phyloP scores from a whole-genome alignment of 129 eudicot species.

The Ambrosia artemisiifolia region DNA sequence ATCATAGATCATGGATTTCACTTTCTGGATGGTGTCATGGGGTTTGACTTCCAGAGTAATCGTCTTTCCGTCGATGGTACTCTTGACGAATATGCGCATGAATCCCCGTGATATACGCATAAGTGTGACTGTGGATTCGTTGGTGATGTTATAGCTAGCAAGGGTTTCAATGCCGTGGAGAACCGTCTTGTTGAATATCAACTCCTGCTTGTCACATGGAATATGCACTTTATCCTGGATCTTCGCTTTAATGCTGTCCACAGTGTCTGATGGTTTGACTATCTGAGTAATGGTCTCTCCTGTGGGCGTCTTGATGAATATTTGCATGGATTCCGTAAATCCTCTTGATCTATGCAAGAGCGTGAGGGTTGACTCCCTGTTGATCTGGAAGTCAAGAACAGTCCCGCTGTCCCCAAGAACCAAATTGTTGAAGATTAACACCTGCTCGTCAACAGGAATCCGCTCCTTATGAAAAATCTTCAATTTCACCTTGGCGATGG shows the following conservation, averaged over 20 bases:
- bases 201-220: not conserved
- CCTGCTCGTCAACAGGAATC: not conserved
- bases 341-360: not conserved
- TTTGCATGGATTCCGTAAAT: not conserved
- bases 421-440: not conserved
- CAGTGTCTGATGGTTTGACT: not conserved
- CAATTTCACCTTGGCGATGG: no score
- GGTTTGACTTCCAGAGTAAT: not conserved
- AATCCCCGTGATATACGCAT: not conserved
- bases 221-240: not conserved
- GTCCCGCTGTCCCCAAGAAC: not conserved
- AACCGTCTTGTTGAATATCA: not conserved
- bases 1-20: not conserved
- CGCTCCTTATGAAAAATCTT: not conserved
- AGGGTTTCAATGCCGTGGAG: not conserved
- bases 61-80: not conserved
- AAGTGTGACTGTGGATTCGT: not conserved
- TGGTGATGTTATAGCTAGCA: not conserved
- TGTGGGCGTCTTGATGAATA: not conserved
- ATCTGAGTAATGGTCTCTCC: not conserved
- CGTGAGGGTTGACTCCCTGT: not conserved
- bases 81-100: not conserved
- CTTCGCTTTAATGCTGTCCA: not conserved
- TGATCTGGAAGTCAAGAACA: not conserved
- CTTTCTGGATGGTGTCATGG: not conserved